These are phyloP conservation scores for Aureobasidium sp. DNA, from an alignment of 2,329 filamentous ascomycete species.

Conservation along the genomic window DNA sequence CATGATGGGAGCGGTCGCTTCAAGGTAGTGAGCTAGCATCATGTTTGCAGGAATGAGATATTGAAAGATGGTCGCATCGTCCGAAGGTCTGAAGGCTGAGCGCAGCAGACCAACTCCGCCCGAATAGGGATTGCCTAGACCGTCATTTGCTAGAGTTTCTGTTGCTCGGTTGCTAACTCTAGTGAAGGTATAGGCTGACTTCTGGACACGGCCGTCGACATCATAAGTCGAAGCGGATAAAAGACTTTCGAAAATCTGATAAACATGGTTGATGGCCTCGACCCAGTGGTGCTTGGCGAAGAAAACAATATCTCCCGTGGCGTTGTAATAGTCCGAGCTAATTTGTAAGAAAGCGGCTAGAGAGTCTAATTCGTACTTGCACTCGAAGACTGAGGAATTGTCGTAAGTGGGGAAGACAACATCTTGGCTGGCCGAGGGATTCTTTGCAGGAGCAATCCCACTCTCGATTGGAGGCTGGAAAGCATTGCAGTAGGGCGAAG, in stretches of 20 bases:
- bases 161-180: conserved; percentile 37
- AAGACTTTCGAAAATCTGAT: conserved; percentile 25
- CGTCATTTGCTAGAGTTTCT: conserved; percentile 46
- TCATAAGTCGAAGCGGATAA: conserved; percentile 43
- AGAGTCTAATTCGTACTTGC: conserved; percentile 48
- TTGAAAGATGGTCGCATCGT: conserved; percentile 44
- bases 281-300: conserved; percentile 42
- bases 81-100: conserved; percentile 43
- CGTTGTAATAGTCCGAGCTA: conserved; percentile 41
- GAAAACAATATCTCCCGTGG: conserved; percentile 40
- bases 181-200: conserved; percentile 39
- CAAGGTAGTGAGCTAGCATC: conserved; percentile 63
- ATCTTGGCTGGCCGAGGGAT: conserved; percentile 33
- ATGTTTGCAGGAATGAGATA: conserved; percentile 49
- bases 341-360: conserved; percentile 44
- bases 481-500: conserved; percentile 47
- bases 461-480: conserved; percentile 46
- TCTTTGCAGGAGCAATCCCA: conserved; percentile 31
- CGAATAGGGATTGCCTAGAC: conserved; percentile 42
- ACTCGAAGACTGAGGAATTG: conserved; percentile 41
- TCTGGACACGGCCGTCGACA: conserved; percentile 35
- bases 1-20: conserved; percentile 46
- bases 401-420: conserved; percentile 36
- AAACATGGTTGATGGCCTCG: conserved; percentile 37
- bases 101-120: conserved; percentile 42